Evolutionary conservation across 1,284 basidiomycete genomes (phyloP), one percentile per base, ranked within the genome.

Genomic region (Ustilago vetiveriae): DNA sequence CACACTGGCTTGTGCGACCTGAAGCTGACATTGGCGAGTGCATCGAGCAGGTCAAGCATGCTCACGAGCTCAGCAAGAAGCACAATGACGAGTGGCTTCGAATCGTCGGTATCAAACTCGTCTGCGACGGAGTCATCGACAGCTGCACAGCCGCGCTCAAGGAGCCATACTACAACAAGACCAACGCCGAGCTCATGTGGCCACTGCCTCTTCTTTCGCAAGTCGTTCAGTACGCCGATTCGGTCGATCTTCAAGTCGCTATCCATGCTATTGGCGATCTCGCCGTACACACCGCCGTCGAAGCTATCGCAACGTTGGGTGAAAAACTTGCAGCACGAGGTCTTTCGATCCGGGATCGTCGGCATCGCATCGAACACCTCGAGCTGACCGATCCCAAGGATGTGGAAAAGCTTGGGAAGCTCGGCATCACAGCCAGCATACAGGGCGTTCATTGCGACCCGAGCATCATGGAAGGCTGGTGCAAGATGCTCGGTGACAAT

Each of bases 341-440:
- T 9, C 26, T 54, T 2, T 68, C 58, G 17, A 62, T 68, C 10
- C 65, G 65, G 16, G 59, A 60, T 14, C 55, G 65, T 22, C 30
- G 70, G 5, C 70, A 72, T 29, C 58, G 70, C 10, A 72, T 72
- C 32, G 70, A 72, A 39, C 70, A 72, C 19, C 62, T 72, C 35
- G 70, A 72, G 45, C 51, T 72, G 8, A 69, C 64, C 40, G 55
- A 63, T 33, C 55, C 59, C 11, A 50, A 49, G 17, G 65, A 69
- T 21, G 66, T 72, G 26, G 54, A 64, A 35, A 56, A 62, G 41
- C 58, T 72, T 21, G 70, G 65, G 10, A 29, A 19, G 36, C 62
- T 72, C 32, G 66, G 66, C 19, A 69, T 72, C 51, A 72, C 57
- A 19, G 59, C 70, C 2, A 65, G 60, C 37, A 56, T 72, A 24